Base-by-base conservation (phyloP, 78 protist genomes). In the Neovahlkampfia damariscottae region DNA sequence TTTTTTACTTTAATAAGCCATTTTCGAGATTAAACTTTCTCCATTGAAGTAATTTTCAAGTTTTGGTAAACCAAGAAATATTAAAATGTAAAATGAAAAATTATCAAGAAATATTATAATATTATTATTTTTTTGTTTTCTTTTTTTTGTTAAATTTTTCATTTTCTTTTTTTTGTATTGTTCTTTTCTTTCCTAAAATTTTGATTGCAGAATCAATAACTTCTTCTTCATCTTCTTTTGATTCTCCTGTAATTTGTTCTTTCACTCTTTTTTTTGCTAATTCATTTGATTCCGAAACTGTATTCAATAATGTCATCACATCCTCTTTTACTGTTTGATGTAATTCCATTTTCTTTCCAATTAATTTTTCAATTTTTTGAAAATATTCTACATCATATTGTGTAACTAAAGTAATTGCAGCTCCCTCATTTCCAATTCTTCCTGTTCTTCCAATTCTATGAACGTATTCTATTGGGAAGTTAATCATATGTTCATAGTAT, bases 361-460 rank as follows among this genome's bases (percentile, higher is more conserved):
- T 78, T 41, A 82, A 76, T 38, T 79, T n/a, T 84, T 96, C 97
- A 19, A 94, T 93, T 38, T 94, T 31, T 76, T 93, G 96, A 41
- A 87, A 89, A 59, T 82, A 67, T 86, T 94, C 96, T 3, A 96
- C 94, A 38, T 94, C 96, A 67, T 93, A 82, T 88, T 97, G 99
- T 8, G 96, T 94, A 9, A 95, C 97, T 2, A 95, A 0, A 7
- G 93, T 89, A 68, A 96, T 40, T 0, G 98, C 85, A 62, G 58
- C 62, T 3, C 99, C 99, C 0, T 86, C 4, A 0, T 90, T 79
- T 5, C 99, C 99, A 1, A 98, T 98, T 1, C 99, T 84, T 36
- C 99, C 98, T 1, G 98, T 96, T 10, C 98, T 40, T 29, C 99
- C 99, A 9, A 93, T 96, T 9, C 99, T 77, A 70, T 97, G 99